Evolutionary conservation across 352 stramenopile species (phyloP).

Genomic region (Phytophthora hibernalis): DNA sequence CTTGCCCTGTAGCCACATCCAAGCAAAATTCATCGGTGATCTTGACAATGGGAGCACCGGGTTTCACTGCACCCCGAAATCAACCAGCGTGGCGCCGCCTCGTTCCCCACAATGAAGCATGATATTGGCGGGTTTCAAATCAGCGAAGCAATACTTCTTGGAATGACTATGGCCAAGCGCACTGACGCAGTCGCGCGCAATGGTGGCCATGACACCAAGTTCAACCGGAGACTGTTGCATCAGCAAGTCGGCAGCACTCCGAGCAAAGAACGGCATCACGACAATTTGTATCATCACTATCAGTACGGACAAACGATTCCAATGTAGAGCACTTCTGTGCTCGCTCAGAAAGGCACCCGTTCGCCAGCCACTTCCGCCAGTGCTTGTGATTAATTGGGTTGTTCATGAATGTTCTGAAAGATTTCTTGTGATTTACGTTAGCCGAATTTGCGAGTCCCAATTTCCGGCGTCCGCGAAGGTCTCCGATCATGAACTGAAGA

Average conservation of each 20-base stretch:
- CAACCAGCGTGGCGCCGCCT: slow-evolving; percentile 9
- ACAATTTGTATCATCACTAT: no score
- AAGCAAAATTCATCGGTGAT: neutral
- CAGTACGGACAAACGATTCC: no score
- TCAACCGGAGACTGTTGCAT: neutral
- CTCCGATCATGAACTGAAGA: no score
- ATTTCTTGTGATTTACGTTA: no score
- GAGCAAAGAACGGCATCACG: slow-evolving; percentile 17
- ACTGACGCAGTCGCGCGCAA: slow-evolving; percentile 5
- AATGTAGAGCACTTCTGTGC: no score
- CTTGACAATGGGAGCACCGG: slow-evolving; percentile 3
- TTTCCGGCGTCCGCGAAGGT: no score
- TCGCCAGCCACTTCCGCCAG: no score
- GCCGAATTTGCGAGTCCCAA: no score
- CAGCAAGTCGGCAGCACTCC: slow-evolving; percentile 7
- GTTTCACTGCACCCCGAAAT: neutral
- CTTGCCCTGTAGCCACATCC: neutral
- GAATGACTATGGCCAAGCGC: slow-evolving; percentile 8
- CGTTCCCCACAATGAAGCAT: slow-evolving; percentile 14
- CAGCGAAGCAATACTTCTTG: slow-evolving; percentile 10
- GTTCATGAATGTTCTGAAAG: no score
- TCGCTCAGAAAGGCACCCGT: no score
- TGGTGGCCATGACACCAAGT: neutral
- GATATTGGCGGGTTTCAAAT: slow-evolving; percentile 12
- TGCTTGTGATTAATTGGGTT: no score